Base-by-base conservation (phyloP, 257 asterid genomes). In the Solanum chmielewskii region DNA sequence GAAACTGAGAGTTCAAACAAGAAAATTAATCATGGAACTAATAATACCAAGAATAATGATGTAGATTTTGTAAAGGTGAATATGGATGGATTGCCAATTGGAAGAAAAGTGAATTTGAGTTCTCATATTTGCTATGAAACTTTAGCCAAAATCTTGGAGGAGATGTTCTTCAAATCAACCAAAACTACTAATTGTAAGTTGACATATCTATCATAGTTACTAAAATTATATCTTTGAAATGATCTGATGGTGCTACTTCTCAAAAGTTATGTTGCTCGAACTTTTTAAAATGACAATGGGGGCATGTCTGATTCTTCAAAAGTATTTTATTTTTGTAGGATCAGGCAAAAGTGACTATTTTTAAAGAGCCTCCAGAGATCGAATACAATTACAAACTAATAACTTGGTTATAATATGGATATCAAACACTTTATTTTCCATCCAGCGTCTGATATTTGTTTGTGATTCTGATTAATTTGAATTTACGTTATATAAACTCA, bases 31-130 rank as follows among this genome's bases (percentile, higher is more conserved):
- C 93, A 90, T 64, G 96, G 95, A 66, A 92, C 64, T 74, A 92
- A 70, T 74, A 37, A 4, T 44, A 90, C 91, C 86, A 92, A 93
- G 31, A 88, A 80, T 20, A 94, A 92, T 16, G 56, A 74, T 49
- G 23, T 84, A n/a, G 98, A 98, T 68, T 96, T 91, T 77, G 94
- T 93, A 83, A 95, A 96, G 92, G 99, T 95, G 89, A 93, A 96
- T 73, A 89, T 95, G 94, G 98, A 96, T 88, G 98, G 99, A 39
- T 66, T 93, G 86, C 92, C 93, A 6, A 95, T 96, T 78, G 98
- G 98, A 81, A 91, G 99, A 86, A 96, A 95, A 91, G 92, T 96
- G 75, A 98, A 95, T 85, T 89, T 95, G 87, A 93, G 90, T 89
- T 93, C 97, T 87, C 97, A 95, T 85, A 83, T 88, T 75, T 91